phyloP scores from a whole-genome alignment of 768 basidiomycete genomes.

The Nidularia pulvinata region DNA sequence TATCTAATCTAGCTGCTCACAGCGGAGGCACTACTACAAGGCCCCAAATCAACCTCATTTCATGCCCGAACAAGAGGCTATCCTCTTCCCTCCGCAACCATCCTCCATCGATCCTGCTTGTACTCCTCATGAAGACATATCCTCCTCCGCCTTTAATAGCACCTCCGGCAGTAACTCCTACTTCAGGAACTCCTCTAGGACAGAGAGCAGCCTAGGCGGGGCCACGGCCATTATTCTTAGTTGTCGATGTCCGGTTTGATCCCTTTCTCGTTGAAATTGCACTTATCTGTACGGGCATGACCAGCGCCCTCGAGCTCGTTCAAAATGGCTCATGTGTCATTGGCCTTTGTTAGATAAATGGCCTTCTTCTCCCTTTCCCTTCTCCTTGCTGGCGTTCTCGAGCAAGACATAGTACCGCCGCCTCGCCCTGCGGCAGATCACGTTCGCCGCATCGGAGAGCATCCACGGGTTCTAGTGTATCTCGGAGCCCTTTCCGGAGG shows the following conservation, averaged over 20 bases:
- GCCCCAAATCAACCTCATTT: too few relatives aligned
- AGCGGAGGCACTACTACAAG: too few relatives aligned
- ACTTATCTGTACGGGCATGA: conserved; percentile 3
- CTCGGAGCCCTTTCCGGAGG: conserved; percentile 50
- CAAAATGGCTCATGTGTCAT: conserved; percentile 76
- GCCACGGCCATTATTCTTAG: conserved; percentile 49
- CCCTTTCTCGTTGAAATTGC: conserved; percentile 10
- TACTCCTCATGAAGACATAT: conserved; percentile 56
- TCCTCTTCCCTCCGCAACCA: conserved; percentile 17
- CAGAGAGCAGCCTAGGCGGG: conserved; percentile 82
- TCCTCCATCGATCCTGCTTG: too few relatives aligned
- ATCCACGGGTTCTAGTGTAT: conserved; percentile 88
- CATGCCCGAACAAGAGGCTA: conserved; percentile 11
- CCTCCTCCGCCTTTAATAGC: conserved; percentile 88
- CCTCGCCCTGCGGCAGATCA: conserved; percentile 75
- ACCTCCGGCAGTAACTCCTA: conserved; percentile 88
- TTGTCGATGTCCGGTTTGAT: conserved; percentile 8
- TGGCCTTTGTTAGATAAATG: conserved; percentile 51
- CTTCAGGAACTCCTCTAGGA: conserved; percentile 94
- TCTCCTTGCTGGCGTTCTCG: conserved; percentile 15
- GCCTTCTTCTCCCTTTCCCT: conserved; percentile 18
- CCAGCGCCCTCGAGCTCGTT: conserved; percentile 55
- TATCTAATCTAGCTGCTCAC: too few relatives aligned
- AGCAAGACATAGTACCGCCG: conserved; percentile 70
- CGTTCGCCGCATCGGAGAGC: conserved; percentile 88